Base-by-base conservation (phyloP, 2,329 filamentous ascomycete species). In the Exophiala oligosperma region DNA sequence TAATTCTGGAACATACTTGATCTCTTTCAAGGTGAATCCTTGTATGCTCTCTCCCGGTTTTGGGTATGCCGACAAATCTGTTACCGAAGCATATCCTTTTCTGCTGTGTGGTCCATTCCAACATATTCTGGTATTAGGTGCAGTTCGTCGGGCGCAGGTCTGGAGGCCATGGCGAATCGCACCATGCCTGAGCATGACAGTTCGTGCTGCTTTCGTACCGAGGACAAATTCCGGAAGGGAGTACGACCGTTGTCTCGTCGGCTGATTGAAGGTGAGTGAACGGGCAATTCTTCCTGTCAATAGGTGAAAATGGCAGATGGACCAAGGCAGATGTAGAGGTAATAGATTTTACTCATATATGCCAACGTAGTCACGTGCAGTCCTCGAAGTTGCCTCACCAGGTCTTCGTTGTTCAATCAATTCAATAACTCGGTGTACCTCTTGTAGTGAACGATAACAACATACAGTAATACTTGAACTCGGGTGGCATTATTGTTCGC, bases 1-100 rank as follows among this genome's bases (percentile, higher is more conserved):
- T 49, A 97, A 84, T 78, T 99, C 94, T 0, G 92, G 91, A 1
- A 99, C 90, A 76, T 96, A 90, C 77, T 97, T 96, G 61, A 89
- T 85, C 61, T 93, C 86, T 69, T 92, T 81, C 54, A 99, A 79
- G 0, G 92, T 97, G 77, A 99, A 99, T 69, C 94, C 94, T 73
- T 97, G 90, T 41, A 97, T 83, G 75, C 90, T 88, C 71, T 93
- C 88, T 70, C 94, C 94, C 1, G 89, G 83, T 62, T 85, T 86
- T 4, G 92, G 92, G 66, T 89, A 89, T 68, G 84, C 84, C 53
- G 87, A 83, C 64, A 94, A 80, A 70, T 91, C 88, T 17, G 90
- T 91, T 48, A 93, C 85, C 50, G 90, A 88, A 67, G 84, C 80
- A 72, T 81, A 81, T 52, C 67, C 68, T 57, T 59, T 59, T 23